Conservation (phyloP, 306 rosid genomes). For the Dicorynia guianensis region DNA sequence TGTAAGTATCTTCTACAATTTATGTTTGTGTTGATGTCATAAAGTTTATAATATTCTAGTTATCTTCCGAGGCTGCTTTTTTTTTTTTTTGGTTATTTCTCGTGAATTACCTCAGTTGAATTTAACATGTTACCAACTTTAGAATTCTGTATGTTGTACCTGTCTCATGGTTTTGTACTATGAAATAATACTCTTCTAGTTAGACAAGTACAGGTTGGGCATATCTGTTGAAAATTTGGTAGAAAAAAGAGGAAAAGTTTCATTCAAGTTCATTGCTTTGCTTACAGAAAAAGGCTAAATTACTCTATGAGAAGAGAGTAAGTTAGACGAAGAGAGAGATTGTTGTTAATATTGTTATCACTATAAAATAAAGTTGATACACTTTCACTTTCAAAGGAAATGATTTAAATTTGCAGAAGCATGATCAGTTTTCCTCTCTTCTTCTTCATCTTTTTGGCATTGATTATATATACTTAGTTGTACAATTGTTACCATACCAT, state of each 20-base stretch:
- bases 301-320: constrained; percentile 1
- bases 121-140: constrained; percentile 1
- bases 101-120: not conserved
- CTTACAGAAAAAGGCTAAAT: not conserved
- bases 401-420: constrained; percentile 34
- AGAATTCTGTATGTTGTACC: not conserved
- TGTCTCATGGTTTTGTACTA: not conserved
- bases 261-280: constrained; percentile 19
- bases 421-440: not conserved
- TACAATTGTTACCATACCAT: constrained; percentile 28
- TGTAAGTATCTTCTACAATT: constrained; percentile 56
- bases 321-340: not conserved
- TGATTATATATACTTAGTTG: constrained; percentile 4
- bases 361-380: constrained; percentile 29
- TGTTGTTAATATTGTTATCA: not conserved
- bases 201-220: not conserved
- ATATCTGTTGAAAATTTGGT: not conserved
- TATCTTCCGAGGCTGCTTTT: not conserved
- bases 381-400: constrained; percentile 17
- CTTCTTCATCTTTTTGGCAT: not conserved
- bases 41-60: constrained; percentile 11
- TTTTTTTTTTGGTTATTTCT: too few species aligned
- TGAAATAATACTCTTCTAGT: not conserved
- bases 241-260: not conserved
- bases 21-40: constrained; percentile 4